Evolutionary conservation across 768 basidiomycete genomes (phyloP).

Genomic region (Royoungia palumana): DNA sequence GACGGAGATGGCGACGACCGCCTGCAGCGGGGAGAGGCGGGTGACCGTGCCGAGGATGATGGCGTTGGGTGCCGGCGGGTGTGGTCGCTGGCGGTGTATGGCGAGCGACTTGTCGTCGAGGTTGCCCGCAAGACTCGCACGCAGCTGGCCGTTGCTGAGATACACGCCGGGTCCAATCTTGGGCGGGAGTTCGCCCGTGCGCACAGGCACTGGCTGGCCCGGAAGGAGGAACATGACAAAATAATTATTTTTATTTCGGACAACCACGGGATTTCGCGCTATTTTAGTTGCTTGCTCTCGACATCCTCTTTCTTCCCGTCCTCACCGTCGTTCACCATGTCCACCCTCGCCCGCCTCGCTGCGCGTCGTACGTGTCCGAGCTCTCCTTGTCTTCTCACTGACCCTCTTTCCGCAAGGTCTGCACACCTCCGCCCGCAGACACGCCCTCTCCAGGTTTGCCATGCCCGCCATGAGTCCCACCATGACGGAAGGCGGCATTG

Average conservation of each 20-base stretch:
- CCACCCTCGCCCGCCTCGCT: conserved; percentile 61
- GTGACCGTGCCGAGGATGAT: conserved; percentile 79
- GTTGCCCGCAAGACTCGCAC: conserved; percentile 70
- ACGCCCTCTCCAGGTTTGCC: conserved; percentile 81
- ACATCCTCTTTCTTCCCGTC: conserved; percentile 19
- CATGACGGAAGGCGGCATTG: conserved; percentile 99
- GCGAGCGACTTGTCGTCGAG: conserved; percentile 54
- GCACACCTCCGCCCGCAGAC: conserved; percentile 73
- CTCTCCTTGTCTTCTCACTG: background rate
- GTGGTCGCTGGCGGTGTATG: conserved; percentile 64
- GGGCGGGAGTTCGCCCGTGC: conserved; percentile 49
- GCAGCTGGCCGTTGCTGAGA: conserved; percentile 53
- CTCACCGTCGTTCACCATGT: conserved; percentile 42
- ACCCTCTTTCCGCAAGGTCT: conserved; percentile 50
- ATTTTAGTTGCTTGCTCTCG: conserved; percentile 9
- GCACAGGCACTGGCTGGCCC: conserved; percentile 69
- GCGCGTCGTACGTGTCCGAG: conserved; percentile 53
- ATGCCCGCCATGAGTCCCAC: conserved; percentile 99
- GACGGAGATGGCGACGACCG: conserved; percentile 76
- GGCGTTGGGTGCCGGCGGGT: conserved; percentile 72
- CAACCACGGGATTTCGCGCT: conserved; percentile 26
- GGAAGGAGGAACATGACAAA: conserved; percentile 50
- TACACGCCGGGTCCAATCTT: conserved; percentile 67
- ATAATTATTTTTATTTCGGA: conserved; percentile 9
- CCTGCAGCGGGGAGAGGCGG: conserved; percentile 80